A percentile compares a stretch with the other conserved stretches of the same genome.
phyloP scores from a whole-genome alignment of 164 flowering plant species.

The Malania oleifera region DNA sequence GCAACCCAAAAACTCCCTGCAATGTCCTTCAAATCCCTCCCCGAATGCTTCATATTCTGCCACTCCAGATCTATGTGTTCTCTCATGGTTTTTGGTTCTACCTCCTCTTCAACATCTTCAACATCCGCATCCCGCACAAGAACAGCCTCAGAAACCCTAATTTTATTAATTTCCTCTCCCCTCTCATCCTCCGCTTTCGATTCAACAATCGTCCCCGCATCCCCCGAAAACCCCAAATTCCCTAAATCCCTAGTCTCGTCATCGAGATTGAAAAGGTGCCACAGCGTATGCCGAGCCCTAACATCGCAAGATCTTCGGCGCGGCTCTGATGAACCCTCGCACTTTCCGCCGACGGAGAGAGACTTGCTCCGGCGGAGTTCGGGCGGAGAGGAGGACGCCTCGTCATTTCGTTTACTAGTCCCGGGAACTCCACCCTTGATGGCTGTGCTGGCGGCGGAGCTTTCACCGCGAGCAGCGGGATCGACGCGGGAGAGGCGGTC shows the following conservation, averaged over 20 bases:
- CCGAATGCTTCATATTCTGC: neutral
- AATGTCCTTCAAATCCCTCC: neutral
- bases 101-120: slow-evolving; percentile 31
- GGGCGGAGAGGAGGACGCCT: neutral
- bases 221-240: neutral
- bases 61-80: slow-evolving; percentile 1
- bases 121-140: slow-evolving; percentile 12
- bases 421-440: neutral
- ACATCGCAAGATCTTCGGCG: slow-evolving; percentile 1
- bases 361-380: slow-evolving; percentile 5
- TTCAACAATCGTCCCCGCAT: slow-evolving; percentile 9
- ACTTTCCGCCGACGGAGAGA: neutral
- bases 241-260: neutral
- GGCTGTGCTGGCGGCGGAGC: neutral
- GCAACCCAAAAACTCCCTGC: slow-evolving; percentile 1
- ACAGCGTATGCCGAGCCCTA: slow-evolving; percentile 2
- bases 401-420: neutral
- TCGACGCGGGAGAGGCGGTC: slow-evolving; percentile 76
- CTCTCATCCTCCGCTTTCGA: slow-evolving; percentile 17
- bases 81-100: slow-evolving; percentile 11
- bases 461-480: slow-evolving; percentile 6
- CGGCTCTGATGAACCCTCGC: neutral
- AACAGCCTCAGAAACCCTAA: slow-evolving; percentile 29
- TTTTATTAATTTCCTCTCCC: slow-evolving; percentile 11
- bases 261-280: slow-evolving; percentile 4